Percentiles rank a stretch among this genome's conserved stretches.
These are phyloP conservation scores for Circinella minor DNA, from an alignment of 371 early-diverging fungal species.

Conservation along the genomic window DNA sequence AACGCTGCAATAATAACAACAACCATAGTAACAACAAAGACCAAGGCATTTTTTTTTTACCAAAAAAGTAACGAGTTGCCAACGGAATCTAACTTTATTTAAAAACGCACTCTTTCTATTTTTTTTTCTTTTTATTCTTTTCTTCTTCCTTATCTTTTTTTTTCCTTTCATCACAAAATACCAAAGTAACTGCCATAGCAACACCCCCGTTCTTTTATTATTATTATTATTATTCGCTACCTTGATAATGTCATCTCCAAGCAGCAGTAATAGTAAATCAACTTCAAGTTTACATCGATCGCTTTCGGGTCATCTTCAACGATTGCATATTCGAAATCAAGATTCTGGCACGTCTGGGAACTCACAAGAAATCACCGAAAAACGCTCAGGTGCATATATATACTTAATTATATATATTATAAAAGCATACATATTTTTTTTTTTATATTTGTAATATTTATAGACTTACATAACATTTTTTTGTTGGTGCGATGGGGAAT, in stretches of 20 bases:
- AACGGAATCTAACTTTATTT: too few species aligned
- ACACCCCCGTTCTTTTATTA: not conserved
- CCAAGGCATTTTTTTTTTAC: too few species aligned
- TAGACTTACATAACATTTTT: too few species aligned
- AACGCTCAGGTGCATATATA: slow-evolving; percentile 14
- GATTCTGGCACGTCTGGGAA: slow-evolving; percentile 14
- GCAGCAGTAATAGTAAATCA: slow-evolving; percentile 24
- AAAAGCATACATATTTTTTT: slow-evolving; percentile 5
- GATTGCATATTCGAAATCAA: slow-evolving; percentile 41
- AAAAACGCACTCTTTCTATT: too few species aligned
- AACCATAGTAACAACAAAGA: too few species aligned
- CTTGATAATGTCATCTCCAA: slow-evolving; percentile 40
- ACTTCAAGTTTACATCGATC: slow-evolving; percentile 45
- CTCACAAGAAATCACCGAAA: slow-evolving; percentile 21
- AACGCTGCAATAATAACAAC: too few species aligned
- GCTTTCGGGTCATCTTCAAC: slow-evolving; percentile 51
- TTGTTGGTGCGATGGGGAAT: too few species aligned
- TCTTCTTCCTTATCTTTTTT: too few species aligned
- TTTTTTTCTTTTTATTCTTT: too few species aligned
- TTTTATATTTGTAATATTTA: not conserved
- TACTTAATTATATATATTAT: not conserved
- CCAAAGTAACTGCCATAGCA: not conserved
- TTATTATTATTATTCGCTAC: not conserved
- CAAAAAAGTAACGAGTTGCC: too few species aligned
- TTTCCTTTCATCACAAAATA: too few species aligned